These are phyloP conservation scores for Phlyctochytrium arcticum DNA, from an alignment of 192 early-diverging fungal genomes.

Conservation along the genomic window DNA sequence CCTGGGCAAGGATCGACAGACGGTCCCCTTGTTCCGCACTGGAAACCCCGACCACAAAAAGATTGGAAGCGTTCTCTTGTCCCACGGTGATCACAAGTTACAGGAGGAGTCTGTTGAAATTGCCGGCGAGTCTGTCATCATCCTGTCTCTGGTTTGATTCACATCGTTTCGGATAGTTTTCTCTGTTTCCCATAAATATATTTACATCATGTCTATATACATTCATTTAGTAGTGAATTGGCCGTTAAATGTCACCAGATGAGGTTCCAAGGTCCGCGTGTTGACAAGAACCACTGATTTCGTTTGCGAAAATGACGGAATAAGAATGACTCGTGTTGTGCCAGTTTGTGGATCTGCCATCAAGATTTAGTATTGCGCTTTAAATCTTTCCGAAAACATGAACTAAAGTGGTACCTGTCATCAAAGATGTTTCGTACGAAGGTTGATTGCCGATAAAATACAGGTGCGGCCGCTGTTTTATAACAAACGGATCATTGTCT, in stretches of 20 bases:
- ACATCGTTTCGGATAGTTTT: too few species aligned
- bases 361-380: slow-evolving; percentile 19
- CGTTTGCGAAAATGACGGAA: slow-evolving; percentile 73
- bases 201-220: too few species aligned
- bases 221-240: too few species aligned
- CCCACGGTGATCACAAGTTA: not conserved
- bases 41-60: not conserved
- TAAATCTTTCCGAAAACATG: not conserved
- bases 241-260: slow-evolving; percentile 4
- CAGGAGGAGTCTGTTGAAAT: slow-evolving; percentile 23
- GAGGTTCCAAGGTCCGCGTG: slow-evolving; percentile 56
- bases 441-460: slow-evolving; percentile 89
- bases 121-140: too few species aligned
- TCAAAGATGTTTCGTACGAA: slow-evolving; percentile 54
- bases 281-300: slow-evolving; percentile 76
- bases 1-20: slow-evolving; percentile 5
- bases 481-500: slow-evolving; percentile 82
- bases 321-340: slow-evolving; percentile 61
- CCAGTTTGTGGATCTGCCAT: slow-evolving; percentile 45
- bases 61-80: slow-evolving; percentile 7
- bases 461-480: slow-evolving; percentile 71
- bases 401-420: slow-evolving; percentile 23
- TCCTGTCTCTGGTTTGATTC: too few species aligned
- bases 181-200: too few species aligned
- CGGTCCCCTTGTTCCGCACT: not conserved